Evolutionary conservation across 768 basidiomycete genomes (phyloP).

Genomic region (Cystofilobasidium capitatum): DNA sequence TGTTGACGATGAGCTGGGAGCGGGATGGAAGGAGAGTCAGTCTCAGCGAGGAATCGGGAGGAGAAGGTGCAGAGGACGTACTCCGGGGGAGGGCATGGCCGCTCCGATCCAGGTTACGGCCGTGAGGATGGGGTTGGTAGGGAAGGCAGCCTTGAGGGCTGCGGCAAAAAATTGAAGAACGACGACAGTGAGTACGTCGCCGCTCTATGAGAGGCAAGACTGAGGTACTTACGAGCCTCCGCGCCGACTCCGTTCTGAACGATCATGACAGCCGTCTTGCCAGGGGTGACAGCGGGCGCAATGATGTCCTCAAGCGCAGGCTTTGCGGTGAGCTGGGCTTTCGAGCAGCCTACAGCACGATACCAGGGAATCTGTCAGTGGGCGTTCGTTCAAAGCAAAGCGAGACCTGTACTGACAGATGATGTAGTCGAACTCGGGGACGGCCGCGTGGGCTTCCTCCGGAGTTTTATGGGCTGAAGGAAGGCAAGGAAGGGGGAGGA

Average conservation of each 20-base stretch:
- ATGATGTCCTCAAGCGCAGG: slow-evolving; percentile 23
- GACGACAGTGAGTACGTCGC: not conserved
- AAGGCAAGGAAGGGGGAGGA: not conserved
- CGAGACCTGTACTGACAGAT: slow-evolving; percentile 9
- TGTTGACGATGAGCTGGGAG: slow-evolving; percentile 12
- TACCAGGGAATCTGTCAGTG: not conserved
- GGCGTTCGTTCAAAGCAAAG: not conserved
- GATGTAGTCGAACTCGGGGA: slow-evolving; percentile 24
- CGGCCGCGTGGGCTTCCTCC: slow-evolving; percentile 16
- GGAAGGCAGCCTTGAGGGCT: slow-evolving; percentile 23
- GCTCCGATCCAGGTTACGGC: slow-evolving; percentile 28
- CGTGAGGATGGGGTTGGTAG: slow-evolving; percentile 24
- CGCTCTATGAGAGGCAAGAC: not conserved
- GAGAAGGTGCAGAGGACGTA: not conserved
- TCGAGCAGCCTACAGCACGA: slow-evolving; percentile 20
- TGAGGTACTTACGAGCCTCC: slow-evolving; percentile 11
- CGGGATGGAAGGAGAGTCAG: not conserved
- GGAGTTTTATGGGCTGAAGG: slow-evolving; percentile 14
- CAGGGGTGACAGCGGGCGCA: slow-evolving; percentile 20
- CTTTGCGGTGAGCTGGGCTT: slow-evolving; percentile 14
- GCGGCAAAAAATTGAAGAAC: not conserved
- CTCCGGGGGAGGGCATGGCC: slow-evolving; percentile 11
- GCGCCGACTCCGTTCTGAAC: slow-evolving; percentile 26
- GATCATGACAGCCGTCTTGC: slow-evolving; percentile 24
- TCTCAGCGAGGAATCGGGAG: not conserved